Percentiles rank a stretch among this genome's conserved stretches.
These are phyloP conservation scores for Didymella glomerata DNA, from an alignment of 2,329 filamentous ascomycete species.

Conservation along the genomic window DNA sequence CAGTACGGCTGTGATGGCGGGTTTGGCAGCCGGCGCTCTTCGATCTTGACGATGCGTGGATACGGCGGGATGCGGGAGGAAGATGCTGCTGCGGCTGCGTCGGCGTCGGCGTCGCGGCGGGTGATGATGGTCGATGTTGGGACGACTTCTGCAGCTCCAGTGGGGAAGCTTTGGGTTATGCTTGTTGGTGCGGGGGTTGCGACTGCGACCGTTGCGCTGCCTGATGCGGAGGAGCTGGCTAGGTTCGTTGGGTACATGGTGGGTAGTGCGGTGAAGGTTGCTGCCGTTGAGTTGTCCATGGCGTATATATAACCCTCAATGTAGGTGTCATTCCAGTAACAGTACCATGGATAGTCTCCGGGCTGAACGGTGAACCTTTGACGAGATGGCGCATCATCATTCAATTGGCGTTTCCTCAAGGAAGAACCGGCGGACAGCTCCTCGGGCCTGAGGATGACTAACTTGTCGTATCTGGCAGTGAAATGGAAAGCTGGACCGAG, in stretches of 20 bases:
- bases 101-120: constrained; percentile 28
- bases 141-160: constrained; percentile 12
- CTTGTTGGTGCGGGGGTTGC: constrained; percentile 22
- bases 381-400: constrained; percentile 35
- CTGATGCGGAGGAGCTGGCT: constrained; percentile 26
- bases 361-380: constrained; percentile 57
- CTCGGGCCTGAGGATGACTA: constrained; percentile 62
- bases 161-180: constrained; percentile 15
- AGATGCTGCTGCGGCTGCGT: constrained; percentile 27
- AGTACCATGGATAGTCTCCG: constrained; percentile 73
- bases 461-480: constrained; percentile 68
- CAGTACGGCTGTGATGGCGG: constrained; percentile 64
- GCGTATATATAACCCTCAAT: constrained; percentile 74
- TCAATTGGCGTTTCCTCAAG: constrained; percentile 29
- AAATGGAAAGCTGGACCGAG: constrained; percentile 72
- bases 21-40: constrained; percentile 66
- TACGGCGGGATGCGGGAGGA: constrained; percentile 49
- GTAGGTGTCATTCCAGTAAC: constrained; percentile 73
- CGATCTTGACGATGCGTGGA: constrained; percentile 70
- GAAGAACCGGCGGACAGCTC: constrained; percentile 45
- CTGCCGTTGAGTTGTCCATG: constrained; percentile 59
- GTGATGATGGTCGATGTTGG: constrained; percentile 21
- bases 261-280: constrained; percentile 40
- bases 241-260: constrained; percentile 35
- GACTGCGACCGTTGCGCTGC: constrained; percentile 16